These are phyloP conservation scores for Eurotiales sp. DNA, from an alignment of 2,329 filamentous ascomycete genomes.

Conservation along the genomic window DNA sequence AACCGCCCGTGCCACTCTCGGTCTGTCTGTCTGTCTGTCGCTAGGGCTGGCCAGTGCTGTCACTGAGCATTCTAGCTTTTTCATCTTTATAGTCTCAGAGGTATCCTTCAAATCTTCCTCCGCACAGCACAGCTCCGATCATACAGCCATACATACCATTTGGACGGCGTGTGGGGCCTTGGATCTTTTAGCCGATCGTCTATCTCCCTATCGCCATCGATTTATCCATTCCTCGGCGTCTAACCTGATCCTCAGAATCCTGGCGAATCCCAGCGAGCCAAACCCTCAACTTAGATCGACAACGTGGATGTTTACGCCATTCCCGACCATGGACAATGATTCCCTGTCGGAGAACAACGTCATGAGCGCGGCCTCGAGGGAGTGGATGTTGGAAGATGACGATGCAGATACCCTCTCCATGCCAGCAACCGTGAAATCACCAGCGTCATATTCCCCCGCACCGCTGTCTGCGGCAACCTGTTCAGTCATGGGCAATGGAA, in stretches of 20 bases:
- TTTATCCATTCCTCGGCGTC: background rate
- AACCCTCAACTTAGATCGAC: background rate
- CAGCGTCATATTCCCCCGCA: background rate
- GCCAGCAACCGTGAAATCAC: background rate
- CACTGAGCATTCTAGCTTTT: background rate
- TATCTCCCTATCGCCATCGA: background rate
- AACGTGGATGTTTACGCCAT: background rate
- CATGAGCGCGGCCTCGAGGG: background rate
- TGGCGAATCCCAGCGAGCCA: no score
- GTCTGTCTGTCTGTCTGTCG: no score
- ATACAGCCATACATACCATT: no score
- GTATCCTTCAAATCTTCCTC: background rate
- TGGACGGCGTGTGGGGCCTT: background rate
- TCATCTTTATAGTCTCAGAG: background rate
- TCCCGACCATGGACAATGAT: constrained; percentile 3
- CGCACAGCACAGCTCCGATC: background rate
- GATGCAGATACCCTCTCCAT: constrained; percentile 1
- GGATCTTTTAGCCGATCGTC: background rate
- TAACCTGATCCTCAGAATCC: background rate
- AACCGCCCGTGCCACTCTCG: no score
- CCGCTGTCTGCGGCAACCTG: background rate
- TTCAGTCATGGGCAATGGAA: background rate
- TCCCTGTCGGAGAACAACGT: background rate
- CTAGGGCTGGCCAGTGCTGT: no score
- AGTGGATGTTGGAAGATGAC: background rate